Conservation (phyloP, 1,284 basidiomycete species). For the Apiotrichum veenhuisii region DNA sequence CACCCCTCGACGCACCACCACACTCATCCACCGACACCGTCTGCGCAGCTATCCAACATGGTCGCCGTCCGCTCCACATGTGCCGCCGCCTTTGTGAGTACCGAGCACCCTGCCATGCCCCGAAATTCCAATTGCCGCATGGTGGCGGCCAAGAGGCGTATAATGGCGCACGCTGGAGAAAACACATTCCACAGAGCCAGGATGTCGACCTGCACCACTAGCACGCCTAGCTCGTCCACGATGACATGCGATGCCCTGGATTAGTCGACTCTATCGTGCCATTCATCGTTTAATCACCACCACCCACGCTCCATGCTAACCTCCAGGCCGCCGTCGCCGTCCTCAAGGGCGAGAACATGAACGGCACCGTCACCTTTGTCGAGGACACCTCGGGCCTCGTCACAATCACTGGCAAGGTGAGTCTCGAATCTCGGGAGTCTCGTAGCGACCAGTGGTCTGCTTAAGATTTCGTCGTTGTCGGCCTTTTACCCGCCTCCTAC, state of each 20-base stretch:
- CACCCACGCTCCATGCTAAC: not conserved
- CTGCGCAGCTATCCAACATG: not conserved
- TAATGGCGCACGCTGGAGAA: not conserved
- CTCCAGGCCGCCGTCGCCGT: slow-evolving; percentile 10
- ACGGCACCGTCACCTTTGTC: slow-evolving; percentile 13
- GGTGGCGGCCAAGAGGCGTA: not conserved
- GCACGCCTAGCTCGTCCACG: too few species aligned
- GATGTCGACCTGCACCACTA: too few species aligned
- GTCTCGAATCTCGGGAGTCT: not conserved
- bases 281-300: too few species aligned
- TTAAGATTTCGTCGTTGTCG: not conserved
- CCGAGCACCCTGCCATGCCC: too few species aligned
- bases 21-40: slow-evolving; percentile 2
- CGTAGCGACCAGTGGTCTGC: too few species aligned
- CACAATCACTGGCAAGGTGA: slow-evolving; percentile 11
- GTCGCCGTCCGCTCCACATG: not conserved
- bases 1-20: slow-evolving; percentile 2
- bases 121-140: too few species aligned
- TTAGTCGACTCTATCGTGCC: too few species aligned
- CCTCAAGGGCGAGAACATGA: slow-evolving; percentile 7
- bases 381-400: slow-evolving; percentile 4
- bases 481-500: too few species aligned
- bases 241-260: too few species aligned
- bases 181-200: not conserved
- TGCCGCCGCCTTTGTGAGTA: slow-evolving; percentile 9